Base-by-base conservation (phyloP, 1,139 yeast species). In the Candida pseudoviswanathii region DNA sequence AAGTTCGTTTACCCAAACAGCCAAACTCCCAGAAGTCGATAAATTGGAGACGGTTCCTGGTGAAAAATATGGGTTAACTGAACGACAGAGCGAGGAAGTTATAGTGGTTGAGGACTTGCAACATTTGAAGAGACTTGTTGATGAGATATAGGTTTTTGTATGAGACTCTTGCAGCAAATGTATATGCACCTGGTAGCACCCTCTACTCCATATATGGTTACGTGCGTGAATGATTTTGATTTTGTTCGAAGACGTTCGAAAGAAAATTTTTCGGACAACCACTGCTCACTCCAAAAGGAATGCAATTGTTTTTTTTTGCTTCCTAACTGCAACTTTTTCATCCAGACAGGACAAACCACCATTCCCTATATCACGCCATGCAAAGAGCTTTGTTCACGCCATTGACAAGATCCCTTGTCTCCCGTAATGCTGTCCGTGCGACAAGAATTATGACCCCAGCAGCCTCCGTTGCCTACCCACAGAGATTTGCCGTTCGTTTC, bases 321-420 rank as follows among this genome's bases (percentile, higher is more conserved):
- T 6, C 11, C n/a, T 24, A 24, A 24, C 29, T 24, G 10, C 21
- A 16, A n/a, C 31, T 8, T 21, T 36, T 36, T 36, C 11, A 9
- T 7, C 38, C 44, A 45, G 22, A 29, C 22, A 44, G 32, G 11
- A 26, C 43, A n/a, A 41, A 33, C 24, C 16, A 16, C 16, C 16
- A 16, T 16, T 16, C 16, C 16, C 24, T 27, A 27, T 9, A 27
- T 10, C 26, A 21, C 32, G 58, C 37, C 31, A 68, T 70, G 75
- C 71, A 70, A 54, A 68, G 72, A 67, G 62, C 69, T 30, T 60
- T 69, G 44, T 57, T 60, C 46, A 51, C 60, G 39, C 55, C 67
- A n/a, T 51, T 67, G 44, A 51, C 64, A 41, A 67, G 69, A 60
- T 45, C 65, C n/a, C 50, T 60, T 30, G 58, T 59, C n/a, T 53